Conservation (phyloP, 345 rosid genomes). For the Populus tremula region DNA sequence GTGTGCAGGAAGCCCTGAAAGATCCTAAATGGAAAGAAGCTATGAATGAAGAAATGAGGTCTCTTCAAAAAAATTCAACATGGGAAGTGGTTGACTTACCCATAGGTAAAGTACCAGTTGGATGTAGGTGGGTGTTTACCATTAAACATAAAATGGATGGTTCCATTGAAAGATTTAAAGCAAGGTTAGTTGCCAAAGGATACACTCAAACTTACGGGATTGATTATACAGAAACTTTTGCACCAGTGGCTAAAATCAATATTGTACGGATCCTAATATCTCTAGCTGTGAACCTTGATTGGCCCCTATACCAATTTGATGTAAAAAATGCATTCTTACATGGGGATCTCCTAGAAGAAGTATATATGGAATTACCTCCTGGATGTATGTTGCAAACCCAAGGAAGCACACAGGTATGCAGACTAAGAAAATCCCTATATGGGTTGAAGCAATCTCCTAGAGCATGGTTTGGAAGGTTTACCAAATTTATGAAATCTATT, state of each 20-base stretch:
- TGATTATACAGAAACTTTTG: not conserved
- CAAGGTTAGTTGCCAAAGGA: not conserved
- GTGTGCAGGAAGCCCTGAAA: no score
- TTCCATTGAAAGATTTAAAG: not conserved
- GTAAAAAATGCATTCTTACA: not conserved
- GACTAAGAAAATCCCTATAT: no score
- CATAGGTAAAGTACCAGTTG: not conserved
- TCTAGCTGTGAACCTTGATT: not conserved
- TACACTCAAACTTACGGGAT: not conserved
- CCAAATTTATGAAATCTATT: no score
- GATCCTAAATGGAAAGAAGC: no score
- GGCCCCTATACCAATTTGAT: not conserved
- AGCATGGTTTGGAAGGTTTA: no score
- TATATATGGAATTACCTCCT: no score
- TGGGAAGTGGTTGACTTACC: not conserved
- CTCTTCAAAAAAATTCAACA: no score
- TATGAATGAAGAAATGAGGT: no score
- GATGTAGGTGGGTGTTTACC: not conserved
- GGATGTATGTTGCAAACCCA: no score
- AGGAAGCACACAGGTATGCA: no score
- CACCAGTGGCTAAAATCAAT: not conserved
- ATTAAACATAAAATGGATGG: not conserved
- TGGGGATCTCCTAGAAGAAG: not conserved
- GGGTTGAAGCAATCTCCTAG: no score
- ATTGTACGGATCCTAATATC: not conserved